Base-by-base conservation (phyloP, 805 yeast species). In the Hanseniaspora jakobsenii region DNA sequence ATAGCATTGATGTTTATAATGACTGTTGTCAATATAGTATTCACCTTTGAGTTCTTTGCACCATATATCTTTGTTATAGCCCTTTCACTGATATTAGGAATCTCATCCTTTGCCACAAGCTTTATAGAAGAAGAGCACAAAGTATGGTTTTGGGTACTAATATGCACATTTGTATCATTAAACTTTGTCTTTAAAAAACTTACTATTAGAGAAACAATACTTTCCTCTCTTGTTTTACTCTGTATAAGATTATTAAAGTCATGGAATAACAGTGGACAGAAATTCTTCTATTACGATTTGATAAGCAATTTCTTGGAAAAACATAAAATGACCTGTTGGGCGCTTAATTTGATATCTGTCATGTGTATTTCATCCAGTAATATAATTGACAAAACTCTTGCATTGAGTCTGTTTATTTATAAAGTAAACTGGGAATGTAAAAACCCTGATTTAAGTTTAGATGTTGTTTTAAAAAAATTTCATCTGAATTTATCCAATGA, bases 101-200 rank as follows among this genome's bases (percentile, higher is more conserved):
- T 66, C 0, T 69, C 83, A 0, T 69, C 79, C 51, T 84, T 87
- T 63, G 95, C 87, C 9, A 84, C 93, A 49, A 87, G 95, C 22
- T 67, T 87, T 47, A 81, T 91, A 14, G 98, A 91, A 55, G 98
- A 91, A 59, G 98, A 91, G 56, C 94, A 91, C 56, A 95, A 87
- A 56, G 60, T 87, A 14, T 91, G 98, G 98, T 91, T 94, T 83
- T 81, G 84, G 77, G 63, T 72, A 18, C 57, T 51, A 4, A 51
- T 54, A 1, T 36, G 52, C 13, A 54, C 60, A 30, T 55, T 28
- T 42, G 53, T 3, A 47, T 49, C 17, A 27, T 34, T 14, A 28
- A 21, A 8, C 6, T 38, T 10, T 8, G 30, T 56, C 51, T 45
- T 47, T 56, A 3, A 13, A 50, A 21, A 5, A 21, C 21, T 38